Evolutionary conservation across 345 rosid genomes (phyloP).

Genomic region (Eutrema japonicum): DNA sequence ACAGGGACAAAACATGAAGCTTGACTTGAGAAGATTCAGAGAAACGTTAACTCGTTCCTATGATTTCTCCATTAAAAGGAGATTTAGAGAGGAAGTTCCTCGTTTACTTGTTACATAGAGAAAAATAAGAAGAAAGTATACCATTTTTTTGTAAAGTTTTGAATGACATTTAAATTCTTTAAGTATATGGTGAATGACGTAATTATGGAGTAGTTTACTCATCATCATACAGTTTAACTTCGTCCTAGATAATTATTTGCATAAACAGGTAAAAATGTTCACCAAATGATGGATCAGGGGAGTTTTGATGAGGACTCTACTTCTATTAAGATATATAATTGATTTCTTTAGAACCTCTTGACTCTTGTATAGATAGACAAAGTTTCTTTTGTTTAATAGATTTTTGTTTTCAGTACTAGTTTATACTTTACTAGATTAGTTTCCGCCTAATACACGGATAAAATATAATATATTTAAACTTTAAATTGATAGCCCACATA

Average conservation of each 20-base stretch:
- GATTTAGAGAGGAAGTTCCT: constrained; percentile 39
- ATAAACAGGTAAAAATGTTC: too few relatives aligned
- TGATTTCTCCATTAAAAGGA: constrained; percentile 39
- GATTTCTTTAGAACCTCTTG: too few relatives aligned
- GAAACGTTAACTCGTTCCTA: constrained; percentile 62
- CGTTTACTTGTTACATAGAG: constrained; percentile 19
- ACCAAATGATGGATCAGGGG: too few relatives aligned
- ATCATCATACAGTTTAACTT: background rate
- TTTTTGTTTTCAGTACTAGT: too few relatives aligned
- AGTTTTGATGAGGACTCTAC: too few relatives aligned
- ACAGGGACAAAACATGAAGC: constrained; percentile 64
- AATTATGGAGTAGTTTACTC: background rate
- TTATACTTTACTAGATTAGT: too few relatives aligned
- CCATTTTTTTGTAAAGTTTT: constrained; percentile 27
- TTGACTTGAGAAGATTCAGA: constrained; percentile 61
- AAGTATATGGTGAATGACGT: background rate
- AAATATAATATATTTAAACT: too few relatives aligned
- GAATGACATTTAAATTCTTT: constrained; percentile 12
- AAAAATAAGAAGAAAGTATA: background rate
- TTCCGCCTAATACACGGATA: too few relatives aligned
- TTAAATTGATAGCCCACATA: too few relatives aligned
- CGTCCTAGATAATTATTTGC: background rate
- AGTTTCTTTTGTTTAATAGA: too few relatives aligned
- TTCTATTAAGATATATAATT: too few relatives aligned
- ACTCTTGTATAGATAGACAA: too few relatives aligned